Conservation (phyloP, 306 rosid genomes). For the Citrullus mucosospermus region DNA sequence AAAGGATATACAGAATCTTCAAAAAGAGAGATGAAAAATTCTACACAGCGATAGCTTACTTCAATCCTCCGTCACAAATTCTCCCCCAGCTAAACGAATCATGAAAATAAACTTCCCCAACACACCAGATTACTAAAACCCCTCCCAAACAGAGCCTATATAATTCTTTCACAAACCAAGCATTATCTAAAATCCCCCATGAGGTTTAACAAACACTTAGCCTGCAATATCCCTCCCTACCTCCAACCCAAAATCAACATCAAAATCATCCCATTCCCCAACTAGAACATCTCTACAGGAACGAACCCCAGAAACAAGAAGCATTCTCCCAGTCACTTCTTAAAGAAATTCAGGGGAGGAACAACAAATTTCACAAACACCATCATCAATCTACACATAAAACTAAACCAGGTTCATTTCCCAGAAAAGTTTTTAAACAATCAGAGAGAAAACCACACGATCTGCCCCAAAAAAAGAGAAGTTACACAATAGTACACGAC, state of each 20-base stretch:
- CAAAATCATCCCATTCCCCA: slow-evolving; percentile 37
- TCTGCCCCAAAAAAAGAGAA: not conserved
- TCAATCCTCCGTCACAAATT: not conserved
- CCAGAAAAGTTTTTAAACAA: not conserved
- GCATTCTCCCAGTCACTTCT: slow-evolving; percentile 29
- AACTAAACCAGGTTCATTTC: not conserved
- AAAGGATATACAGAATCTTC: slow-evolving; percentile 4
- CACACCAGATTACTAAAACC: too few relatives aligned
- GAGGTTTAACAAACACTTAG: slow-evolving; percentile 36
- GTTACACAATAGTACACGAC: not conserved
- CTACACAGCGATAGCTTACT: not conserved
- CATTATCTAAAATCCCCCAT: slow-evolving; percentile 51
- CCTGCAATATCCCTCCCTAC: slow-evolving; percentile 33
- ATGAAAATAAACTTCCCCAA: slow-evolving; percentile 2
- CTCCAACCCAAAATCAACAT: slow-evolving; percentile 39
- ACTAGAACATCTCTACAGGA: slow-evolving; percentile 26
- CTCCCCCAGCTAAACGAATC: not conserved
- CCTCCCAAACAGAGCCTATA: too few relatives aligned
- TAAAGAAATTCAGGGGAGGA: slow-evolving; percentile 9
- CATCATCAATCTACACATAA: not conserved
- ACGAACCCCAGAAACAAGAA: slow-evolving; percentile 37
- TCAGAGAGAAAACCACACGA: not conserved
- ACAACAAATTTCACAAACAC: not conserved
- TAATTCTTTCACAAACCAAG: slow-evolving; percentile 32
- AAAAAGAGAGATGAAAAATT: not conserved